Percentiles rank a stretch among this genome's conserved stretches.
phyloP scores from a whole-genome alignment of 129 eudicot species.

The Centaurea solstitialis region DNA sequence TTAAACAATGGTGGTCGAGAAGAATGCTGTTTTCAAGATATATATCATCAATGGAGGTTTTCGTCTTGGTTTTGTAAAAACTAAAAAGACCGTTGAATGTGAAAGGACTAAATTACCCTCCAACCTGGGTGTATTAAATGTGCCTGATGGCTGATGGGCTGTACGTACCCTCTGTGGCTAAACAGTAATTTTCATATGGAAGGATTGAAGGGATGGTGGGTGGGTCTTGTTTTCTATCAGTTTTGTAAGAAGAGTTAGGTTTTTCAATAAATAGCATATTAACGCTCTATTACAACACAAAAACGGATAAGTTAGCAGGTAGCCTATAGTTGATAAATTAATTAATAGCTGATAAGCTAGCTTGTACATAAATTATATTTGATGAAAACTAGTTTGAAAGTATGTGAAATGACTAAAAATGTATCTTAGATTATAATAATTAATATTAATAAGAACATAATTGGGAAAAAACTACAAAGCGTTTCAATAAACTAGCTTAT shows the following conservation, averaged over 20 bases:
- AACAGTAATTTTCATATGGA: slow-evolving; percentile 3
- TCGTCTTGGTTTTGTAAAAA: slow-evolving; percentile 38
- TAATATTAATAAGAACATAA: too few relatives aligned
- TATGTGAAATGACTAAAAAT: too few relatives aligned
- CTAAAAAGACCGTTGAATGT: slow-evolving; percentile 38
- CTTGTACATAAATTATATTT: too few relatives aligned
- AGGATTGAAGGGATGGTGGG: not conserved
- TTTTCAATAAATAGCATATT: not conserved
- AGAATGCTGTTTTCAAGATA: slow-evolving; percentile 37
- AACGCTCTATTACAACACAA: too few relatives aligned
- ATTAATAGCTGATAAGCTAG: too few relatives aligned
- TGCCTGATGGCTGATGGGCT: slow-evolving; percentile 30
- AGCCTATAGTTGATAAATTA: too few relatives aligned
- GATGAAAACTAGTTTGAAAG: too few relatives aligned
- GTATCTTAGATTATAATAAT: too few relatives aligned
- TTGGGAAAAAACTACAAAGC: too few relatives aligned
- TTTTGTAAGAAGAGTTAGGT: not conserved
- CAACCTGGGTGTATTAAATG: slow-evolving; percentile 18
- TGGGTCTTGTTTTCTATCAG: not conserved
- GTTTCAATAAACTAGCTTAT: too few relatives aligned
- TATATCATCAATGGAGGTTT: slow-evolving; percentile 15
- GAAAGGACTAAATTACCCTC: slow-evolving; percentile 25
- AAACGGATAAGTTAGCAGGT: too few relatives aligned
- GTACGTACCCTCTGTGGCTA: slow-evolving; percentile 21
- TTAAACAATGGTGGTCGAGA: slow-evolving; percentile 31